Evolutionary conservation across 2,329 filamentous ascomycete genomes (phyloP).

Genomic region (Colletotrichum abscissum): DNA sequence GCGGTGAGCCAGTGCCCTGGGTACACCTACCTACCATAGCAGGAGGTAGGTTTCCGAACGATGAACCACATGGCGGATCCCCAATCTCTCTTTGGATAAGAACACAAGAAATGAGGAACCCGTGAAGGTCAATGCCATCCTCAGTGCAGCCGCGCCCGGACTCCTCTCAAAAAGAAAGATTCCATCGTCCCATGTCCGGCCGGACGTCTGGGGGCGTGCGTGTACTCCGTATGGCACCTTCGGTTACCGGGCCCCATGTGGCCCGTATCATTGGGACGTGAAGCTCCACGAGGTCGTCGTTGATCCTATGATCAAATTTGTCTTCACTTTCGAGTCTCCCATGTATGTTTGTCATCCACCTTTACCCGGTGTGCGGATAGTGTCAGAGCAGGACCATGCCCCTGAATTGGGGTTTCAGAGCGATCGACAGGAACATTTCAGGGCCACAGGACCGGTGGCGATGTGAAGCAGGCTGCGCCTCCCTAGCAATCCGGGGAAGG

Average conservation of each 20-base stretch:
- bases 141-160: constrained; percentile 1
- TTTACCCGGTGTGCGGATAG: neutral
- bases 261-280: constrained; percentile 11
- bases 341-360: neutral
- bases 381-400: constrained; percentile 4
- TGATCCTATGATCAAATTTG: neutral
- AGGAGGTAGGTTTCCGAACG: constrained; percentile 4
- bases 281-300: neutral
- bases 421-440: constrained; percentile 25
- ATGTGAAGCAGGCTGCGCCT: constrained; percentile 19
- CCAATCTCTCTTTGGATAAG: constrained; percentile 26
- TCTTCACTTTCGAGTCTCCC: neutral
- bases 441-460: constrained; percentile 14
- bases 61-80: constrained; percentile 29
- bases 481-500: constrained; percentile 25
- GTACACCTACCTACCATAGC: neutral
- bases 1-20: constrained; percentile 17
- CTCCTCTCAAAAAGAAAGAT: neutral
- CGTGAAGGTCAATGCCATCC: constrained; percentile 18
- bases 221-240: neutral
- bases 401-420: constrained; percentile 19
- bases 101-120: neutral
- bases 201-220: neutral
- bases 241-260: constrained; percentile 13
- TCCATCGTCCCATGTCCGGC: neutral